phyloP scores from a whole-genome alignment of 306 rosid species.

The Pyrus communis region DNA sequence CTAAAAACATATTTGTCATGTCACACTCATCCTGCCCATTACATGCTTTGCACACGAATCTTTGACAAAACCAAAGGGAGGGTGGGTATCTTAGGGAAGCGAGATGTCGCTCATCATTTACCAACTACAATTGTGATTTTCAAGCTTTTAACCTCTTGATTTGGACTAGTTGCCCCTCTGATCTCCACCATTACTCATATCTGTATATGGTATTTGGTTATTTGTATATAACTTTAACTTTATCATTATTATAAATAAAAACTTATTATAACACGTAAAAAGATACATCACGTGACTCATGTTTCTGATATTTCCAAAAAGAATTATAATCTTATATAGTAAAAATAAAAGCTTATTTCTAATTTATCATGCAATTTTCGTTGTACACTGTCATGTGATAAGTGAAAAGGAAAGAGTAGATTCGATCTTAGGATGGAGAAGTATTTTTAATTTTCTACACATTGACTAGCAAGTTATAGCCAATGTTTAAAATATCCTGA shows the following conservation, averaged over 20 bases:
- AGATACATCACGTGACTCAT: too few species aligned
- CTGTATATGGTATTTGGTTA: neutral
- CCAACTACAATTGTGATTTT: conserved; percentile 21
- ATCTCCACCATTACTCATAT: conserved; percentile 1
- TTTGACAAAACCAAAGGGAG: conserved; percentile 35
- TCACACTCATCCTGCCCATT: conserved; percentile 43
- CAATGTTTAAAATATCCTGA: too few species aligned
- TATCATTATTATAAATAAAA: too few species aligned
- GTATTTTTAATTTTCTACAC: neutral
- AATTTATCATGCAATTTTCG: neutral
- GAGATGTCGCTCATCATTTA: conserved; percentile 25
- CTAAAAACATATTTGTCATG: conserved; percentile 30
- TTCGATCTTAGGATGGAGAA: too few species aligned
- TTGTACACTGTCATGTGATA: neutral
- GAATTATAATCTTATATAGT: neutral
- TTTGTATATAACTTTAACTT: neutral
- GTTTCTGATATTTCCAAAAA: too few species aligned
- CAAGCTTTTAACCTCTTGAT: conserved; percentile 16
- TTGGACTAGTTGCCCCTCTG: conserved; percentile 23
- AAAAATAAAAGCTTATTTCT: neutral
- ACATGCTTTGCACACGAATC: conserved; percentile 51
- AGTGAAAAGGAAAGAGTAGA: neutral
- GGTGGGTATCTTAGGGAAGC: conserved; percentile 28
- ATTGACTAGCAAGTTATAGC: neutral
- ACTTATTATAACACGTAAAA: too few species aligned